These are phyloP conservation scores for Colletotrichum tofieldiae DNA, from an alignment of 2,329 filamentous ascomycete genomes.

Conservation along the genomic window DNA sequence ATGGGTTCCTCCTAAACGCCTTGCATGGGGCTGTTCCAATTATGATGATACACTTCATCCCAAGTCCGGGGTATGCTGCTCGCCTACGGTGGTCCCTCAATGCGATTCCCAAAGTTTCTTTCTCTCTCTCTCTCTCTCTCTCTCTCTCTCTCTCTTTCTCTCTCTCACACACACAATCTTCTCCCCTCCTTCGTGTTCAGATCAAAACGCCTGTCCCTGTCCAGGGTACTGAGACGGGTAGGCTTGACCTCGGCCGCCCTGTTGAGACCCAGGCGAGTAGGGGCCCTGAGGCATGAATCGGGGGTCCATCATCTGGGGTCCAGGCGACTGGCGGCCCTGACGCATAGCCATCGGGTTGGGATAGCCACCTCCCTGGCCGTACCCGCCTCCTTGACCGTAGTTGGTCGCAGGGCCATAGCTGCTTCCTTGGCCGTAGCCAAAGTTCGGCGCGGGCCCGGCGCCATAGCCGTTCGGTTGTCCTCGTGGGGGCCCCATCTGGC, in stretches of 20 bases:
- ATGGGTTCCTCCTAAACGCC: constrained; percentile 28
- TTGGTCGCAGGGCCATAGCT: constrained; percentile 22
- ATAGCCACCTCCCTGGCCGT: constrained; percentile 30
- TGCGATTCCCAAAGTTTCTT: not conserved
- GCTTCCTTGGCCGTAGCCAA: constrained; percentile 24
- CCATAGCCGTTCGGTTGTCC: constrained; percentile 30
- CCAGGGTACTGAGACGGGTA: constrained; percentile 52
- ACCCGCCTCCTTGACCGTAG: constrained; percentile 22
- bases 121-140: not conserved
- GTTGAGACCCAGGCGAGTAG: constrained; percentile 38
- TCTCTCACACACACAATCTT: too few species aligned
- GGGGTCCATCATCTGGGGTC: constrained; percentile 47
- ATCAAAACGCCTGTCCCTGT: constrained; percentile 52
- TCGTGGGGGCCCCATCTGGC: constrained; percentile 27
- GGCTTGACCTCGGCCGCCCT: constrained; percentile 31
- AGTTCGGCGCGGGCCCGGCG: constrained; percentile 20
- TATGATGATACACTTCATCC: constrained; percentile 12
- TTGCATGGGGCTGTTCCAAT: constrained; percentile 19
- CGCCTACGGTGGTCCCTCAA: not conserved
- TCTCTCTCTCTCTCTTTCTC: not conserved
- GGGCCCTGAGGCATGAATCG: constrained; percentile 47
- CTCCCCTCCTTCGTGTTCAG: not conserved
- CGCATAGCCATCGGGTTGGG: constrained; percentile 48
- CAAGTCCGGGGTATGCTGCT: not conserved
- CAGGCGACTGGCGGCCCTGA: constrained; percentile 47